Percentiles rank a stretch among this genome's conserved stretches.
Conservation (phyloP, 2,329 filamentous ascomycete species). For the Sclerotinia borealis region DNA sequence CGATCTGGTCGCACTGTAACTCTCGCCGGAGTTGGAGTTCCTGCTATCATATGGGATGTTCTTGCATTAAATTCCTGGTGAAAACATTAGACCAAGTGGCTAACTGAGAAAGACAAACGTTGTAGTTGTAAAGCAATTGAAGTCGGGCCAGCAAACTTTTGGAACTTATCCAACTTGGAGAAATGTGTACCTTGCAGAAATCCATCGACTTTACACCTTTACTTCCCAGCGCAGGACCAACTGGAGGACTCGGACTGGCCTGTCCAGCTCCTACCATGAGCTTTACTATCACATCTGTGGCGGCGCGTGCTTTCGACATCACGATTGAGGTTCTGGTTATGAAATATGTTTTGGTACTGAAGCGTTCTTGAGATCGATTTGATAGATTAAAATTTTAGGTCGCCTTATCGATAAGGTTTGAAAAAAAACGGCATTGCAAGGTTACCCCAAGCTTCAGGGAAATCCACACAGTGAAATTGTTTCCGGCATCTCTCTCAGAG, state of each 20-base stretch:
- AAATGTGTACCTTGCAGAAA: conserved; percentile 79
- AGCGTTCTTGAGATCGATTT: not conserved
- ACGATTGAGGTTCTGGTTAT: conserved; percentile 12
- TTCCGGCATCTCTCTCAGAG: conserved; percentile 2
- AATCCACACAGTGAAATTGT: conserved; percentile 1
- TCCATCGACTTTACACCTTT: conserved; percentile 99
- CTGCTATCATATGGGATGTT: conserved; percentile 74
- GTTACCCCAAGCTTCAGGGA: conserved; percentile 4
- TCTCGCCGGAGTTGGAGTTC: conserved; percentile 83
- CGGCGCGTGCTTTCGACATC: conserved; percentile 33
- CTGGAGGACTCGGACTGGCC: conserved; percentile 88
- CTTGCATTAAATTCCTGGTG: conserved; percentile 93
- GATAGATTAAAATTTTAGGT: conserved; percentile 1
- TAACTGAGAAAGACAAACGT: not conserved
- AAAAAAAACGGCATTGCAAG: not conserved
- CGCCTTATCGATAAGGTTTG: conserved; percentile 11
- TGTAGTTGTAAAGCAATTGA: not conserved
- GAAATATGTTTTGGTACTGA: not conserved
- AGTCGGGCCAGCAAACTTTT: not conserved
- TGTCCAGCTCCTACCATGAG: conserved; percentile 95
- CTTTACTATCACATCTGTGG: conserved; percentile 75
- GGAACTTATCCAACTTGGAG: not conserved
- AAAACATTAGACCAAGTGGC: conserved; percentile 5
- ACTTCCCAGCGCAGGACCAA: conserved; percentile 90
- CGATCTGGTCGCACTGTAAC: conserved; percentile 91